Base-by-base conservation (phyloP, 768 basidiomycete genomes). In the Lactarius pseudohatsudake region DNA sequence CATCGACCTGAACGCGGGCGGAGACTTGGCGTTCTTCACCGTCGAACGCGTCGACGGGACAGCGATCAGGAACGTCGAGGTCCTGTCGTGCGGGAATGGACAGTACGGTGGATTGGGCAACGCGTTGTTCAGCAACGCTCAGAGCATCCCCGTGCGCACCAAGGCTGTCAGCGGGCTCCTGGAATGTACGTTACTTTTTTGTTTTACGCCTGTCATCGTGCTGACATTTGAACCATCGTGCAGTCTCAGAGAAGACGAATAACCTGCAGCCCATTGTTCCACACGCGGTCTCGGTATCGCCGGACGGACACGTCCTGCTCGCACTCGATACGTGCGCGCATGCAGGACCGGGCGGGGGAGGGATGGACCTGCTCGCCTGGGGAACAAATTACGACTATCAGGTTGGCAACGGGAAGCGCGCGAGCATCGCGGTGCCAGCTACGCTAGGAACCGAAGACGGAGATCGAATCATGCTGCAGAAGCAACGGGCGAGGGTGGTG, bases 71-170 rank as follows among this genome's bases (percentile, higher is more conserved):
- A 77, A 77, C 56, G 73, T 87, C 16, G 85, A 88, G 68, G 69
- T 94, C 2, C 81, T 95, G 34, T 85, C 90, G 66, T 89, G 88
- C 71, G 93, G 94, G 2, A 91, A 92, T 73, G 94, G 94, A 1
- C 87, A 92, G 73, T 90, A 84, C 76, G 92, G 94, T 18, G 89
- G 89, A 18, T 80, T 93, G 13, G 91, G 90, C 3, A 90, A 83
- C 67, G 82, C 79, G 0, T 70, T 78, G 20, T 93, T 84, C 78
- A 90, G 84, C 72, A 92, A 84, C 64, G 86, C 86, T 0, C 90
- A 91, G 72, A 82, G 86, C 54, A 79, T 79, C 41, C 94, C 92
- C 3, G 79, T 85, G 0, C 86, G 86, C 64, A 89, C 90, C 2
- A 94, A 87, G 76, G 86, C 85, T 54, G 81, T 96, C 64, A 94